These are phyloP conservation scores for Wickerhamomyces mucosus DNA, from an alignment of 805 yeast species.

Conservation along the genomic window DNA sequence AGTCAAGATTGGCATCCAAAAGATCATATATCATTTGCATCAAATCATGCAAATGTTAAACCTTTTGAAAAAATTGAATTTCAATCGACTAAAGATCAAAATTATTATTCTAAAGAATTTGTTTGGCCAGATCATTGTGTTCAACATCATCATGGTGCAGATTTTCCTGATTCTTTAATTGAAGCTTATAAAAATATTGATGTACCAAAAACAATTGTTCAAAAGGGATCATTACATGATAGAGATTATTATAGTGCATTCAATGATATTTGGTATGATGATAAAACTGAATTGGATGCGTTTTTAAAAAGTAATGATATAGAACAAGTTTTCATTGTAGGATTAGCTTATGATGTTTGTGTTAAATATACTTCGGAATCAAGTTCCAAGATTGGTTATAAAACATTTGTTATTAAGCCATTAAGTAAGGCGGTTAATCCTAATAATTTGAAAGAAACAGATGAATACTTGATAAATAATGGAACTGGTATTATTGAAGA, in stretches of 20 bases:
- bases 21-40: slow-evolving; percentile 76
- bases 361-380: slow-evolving; percentile 73
- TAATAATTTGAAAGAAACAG: slow-evolving; percentile 27
- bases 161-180: slow-evolving; percentile 43
- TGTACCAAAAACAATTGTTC: slow-evolving; percentile 36
- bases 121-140: slow-evolving; percentile 94
- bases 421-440: slow-evolving; percentile 49
- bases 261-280: slow-evolving; percentile 65
- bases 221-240: slow-evolving; percentile 64
- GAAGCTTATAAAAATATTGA: slow-evolving; percentile 22
- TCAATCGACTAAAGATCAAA: slow-evolving; percentile 36
- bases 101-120: slow-evolving; percentile 28
- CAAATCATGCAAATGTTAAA: slow-evolving; percentile 37
- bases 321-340: slow-evolving; percentile 61
- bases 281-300: slow-evolving; percentile 54
- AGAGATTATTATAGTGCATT: slow-evolving; percentile 87
- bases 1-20: slow-evolving; percentile 88
- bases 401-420: slow-evolving; percentile 50
- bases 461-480: slow-evolving; percentile 21
- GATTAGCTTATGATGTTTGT: slow-evolving; percentile 82
- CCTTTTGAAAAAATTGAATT: slow-evolving; percentile 46
- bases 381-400: slow-evolving; percentile 49
- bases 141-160: slow-evolving; percentile 59
- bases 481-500: slow-evolving; percentile 24
- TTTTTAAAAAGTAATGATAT: slow-evolving; percentile 38